Percentiles rank a stretch among this genome's conserved stretches.
Evolutionary conservation across 108 stramenopile genomes (phyloP).

Genomic region (Discostella stelligeroides): DNA sequence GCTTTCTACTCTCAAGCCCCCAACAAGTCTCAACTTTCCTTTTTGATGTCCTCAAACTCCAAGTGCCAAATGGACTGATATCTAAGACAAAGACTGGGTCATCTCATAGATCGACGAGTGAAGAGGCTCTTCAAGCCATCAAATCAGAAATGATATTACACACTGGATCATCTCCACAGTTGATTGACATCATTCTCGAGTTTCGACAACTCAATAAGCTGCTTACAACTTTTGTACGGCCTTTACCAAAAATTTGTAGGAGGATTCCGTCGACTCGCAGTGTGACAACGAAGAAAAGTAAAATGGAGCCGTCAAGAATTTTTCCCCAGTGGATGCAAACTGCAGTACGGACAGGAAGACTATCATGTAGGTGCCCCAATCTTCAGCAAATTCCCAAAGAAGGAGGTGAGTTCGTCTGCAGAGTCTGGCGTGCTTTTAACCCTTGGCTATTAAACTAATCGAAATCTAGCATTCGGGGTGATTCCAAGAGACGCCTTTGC

Average conservation of each 20-base stretch:
- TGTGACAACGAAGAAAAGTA: constrained; percentile 12
- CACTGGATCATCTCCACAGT: constrained; percentile 24
- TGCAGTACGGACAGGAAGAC: constrained; percentile 57
- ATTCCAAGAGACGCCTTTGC: constrained; percentile 50
- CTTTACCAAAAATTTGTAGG: constrained; percentile 42
- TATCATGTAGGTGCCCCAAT: constrained; percentile 65
- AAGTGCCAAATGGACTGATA: constrained; percentile 30
- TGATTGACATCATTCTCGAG: constrained; percentile 55
- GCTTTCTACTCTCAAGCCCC: constrained; percentile 54
- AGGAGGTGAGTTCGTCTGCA: neutral
- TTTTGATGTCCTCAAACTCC: constrained; percentile 48
- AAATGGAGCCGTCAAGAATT: constrained; percentile 24
- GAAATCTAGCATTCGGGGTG: constrained; percentile 23
- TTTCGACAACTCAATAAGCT: constrained; percentile 56
- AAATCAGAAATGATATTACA: constrained; percentile 22
- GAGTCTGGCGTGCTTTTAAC: neutral
- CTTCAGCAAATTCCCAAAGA: constrained; percentile 56
- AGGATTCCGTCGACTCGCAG: constrained; percentile 1
- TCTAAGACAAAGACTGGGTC: constrained; percentile 34
- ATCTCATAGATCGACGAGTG: constrained; percentile 55
- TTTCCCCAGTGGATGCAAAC: constrained; percentile 65
- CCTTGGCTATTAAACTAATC: neutral
- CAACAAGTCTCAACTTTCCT: constrained; percentile 57
- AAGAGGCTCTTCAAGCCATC: constrained; percentile 56
- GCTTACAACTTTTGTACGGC: constrained; percentile 51